Evolutionary conservation across 495 filamentous ascomycete species (phyloP), one percentile per base, ranked within the genome.

Genomic region (Aspergillus diversus): DNA sequence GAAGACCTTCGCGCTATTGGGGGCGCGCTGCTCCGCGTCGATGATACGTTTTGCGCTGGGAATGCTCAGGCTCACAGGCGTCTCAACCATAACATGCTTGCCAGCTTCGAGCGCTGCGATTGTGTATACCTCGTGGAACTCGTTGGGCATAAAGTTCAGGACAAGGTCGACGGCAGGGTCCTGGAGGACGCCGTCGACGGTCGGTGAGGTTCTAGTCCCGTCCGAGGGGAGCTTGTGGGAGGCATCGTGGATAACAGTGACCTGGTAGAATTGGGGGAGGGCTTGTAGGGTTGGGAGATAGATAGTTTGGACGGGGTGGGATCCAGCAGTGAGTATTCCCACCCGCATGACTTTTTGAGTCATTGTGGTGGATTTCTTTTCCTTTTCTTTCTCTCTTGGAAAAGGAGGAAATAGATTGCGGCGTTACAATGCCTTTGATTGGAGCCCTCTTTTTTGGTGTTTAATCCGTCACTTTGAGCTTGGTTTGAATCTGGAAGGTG

Each of bases 11-110:
- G 74, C 67, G 27, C 66, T 60, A 60, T 71, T 54, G 63, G 60
- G 57, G 6, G 66, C 63, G 12, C 48, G 59, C 52, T 51, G 49
- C 61, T 70, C 68, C 5, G 82, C 84, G 1, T 73, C 75, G 33
- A 78, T 67, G 54, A 86, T 80, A 13, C 67, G 64, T 9, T 78
- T 66, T 1, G 79, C 75, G 48, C 73, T 75, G 3, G 66, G 71
- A 47, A 78, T 65, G 59, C 71, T 76, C 54, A 83, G 66, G 55
- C 81, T 77, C 13, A 87, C 66, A 2, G 84, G 86, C 49, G 83
- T 81, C 63, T 87, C 83, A 35, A 87, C 72, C 65, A 88, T 78
- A 60, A 82, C 80, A 51, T 82, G 71, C 65, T 88, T 88, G 31
- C 75, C 77, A 7, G 77, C 66, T 57, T 79, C 50, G 1, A 88